Evolutionary conservation across 2,329 filamentous ascomycete species (phyloP).

Genomic region (Dothistroma septosporum): DNA sequence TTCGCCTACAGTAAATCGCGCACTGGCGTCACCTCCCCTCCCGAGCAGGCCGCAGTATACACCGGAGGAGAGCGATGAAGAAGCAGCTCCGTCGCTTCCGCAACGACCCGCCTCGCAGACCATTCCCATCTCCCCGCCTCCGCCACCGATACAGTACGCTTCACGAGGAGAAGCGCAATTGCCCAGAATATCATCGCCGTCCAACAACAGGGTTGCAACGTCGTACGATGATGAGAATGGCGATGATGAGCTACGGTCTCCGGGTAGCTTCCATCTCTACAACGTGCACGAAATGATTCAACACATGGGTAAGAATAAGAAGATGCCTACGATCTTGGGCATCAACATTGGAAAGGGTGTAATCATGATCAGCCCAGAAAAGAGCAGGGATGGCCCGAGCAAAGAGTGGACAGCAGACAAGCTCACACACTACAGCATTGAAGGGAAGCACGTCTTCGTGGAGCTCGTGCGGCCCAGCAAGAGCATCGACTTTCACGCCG

Average conservation of each 20-base stretch:
- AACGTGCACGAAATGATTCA: slow-evolving; percentile 97
- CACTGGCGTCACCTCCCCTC: slow-evolving; percentile 51
- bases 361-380: slow-evolving; percentile 87
- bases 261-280: slow-evolving; percentile 86
- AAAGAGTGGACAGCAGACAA: slow-evolving; percentile 93
- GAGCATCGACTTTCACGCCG: slow-evolving; percentile 94
- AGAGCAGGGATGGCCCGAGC: slow-evolving; percentile 72
- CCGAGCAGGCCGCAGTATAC: slow-evolving; percentile 54
- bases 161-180: slow-evolving; percentile 37
- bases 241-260: slow-evolving; percentile 48
- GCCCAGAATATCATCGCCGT: slow-evolving; percentile 51
- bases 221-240: slow-evolving; percentile 42
- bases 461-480: slow-evolving; percentile 89
- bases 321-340: slow-evolving; percentile 96
- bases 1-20: slow-evolving; percentile 21
- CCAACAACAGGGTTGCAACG: slow-evolving; percentile 48
- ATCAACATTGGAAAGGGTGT: slow-evolving; percentile 83
- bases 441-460: slow-evolving; percentile 96
- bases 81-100: slow-evolving; percentile 59
- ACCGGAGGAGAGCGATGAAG: slow-evolving; percentile 66
- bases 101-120: slow-evolving; percentile 53
- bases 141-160: slow-evolving; percentile 36
- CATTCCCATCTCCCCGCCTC: slow-evolving; percentile 47
- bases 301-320: slow-evolving; percentile 95
- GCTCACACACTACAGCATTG: slow-evolving; percentile 95